These are phyloP conservation scores for Daldinia loculata DNA, from an alignment of 495 filamentous ascomycete species.

Conservation along the genomic window DNA sequence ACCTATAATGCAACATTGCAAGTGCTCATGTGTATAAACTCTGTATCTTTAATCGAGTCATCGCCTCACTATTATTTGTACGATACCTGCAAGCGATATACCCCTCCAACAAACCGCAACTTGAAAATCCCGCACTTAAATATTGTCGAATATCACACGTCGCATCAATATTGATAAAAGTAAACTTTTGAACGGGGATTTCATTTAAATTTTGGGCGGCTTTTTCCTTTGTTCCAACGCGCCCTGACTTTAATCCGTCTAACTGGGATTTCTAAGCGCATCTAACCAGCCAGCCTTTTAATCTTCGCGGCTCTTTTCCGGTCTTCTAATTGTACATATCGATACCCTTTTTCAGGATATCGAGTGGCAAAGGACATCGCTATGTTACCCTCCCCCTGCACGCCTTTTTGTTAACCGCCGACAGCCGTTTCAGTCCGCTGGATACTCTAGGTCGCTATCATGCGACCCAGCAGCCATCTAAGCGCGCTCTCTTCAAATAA, in stretches of 20 bases:
- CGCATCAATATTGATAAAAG: not conserved
- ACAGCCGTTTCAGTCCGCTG: constrained; percentile 24
- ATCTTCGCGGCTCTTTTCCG: constrained; percentile 24
- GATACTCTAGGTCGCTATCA: constrained; percentile 17
- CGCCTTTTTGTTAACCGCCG: not conserved
- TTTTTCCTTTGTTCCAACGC: constrained; percentile 16
- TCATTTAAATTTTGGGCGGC: constrained; percentile 36
- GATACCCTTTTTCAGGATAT: constrained; percentile 21
- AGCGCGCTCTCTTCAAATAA: constrained; percentile 34
- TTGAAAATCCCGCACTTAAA: not conserved
- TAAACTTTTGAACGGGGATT: constrained; percentile 39
- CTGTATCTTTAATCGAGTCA: not conserved
- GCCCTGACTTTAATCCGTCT: not conserved
- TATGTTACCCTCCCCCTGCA: constrained; percentile 6
- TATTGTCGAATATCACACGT: not conserved
- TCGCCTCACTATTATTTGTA: not conserved
- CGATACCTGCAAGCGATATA: not conserved
- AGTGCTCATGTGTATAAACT: not conserved
- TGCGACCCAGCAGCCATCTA: constrained; percentile 30
- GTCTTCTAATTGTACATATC: constrained; percentile 34
- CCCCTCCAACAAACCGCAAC: too few species aligned
- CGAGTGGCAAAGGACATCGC: constrained; percentile 26
- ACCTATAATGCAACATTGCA: not conserved
- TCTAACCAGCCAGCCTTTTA: constrained; percentile 25
- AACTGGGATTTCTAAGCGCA: constrained; percentile 18